Conservation (phyloP, 2,329 filamentous ascomycete genomes). For the Sclerotinia spermophila region DNA sequence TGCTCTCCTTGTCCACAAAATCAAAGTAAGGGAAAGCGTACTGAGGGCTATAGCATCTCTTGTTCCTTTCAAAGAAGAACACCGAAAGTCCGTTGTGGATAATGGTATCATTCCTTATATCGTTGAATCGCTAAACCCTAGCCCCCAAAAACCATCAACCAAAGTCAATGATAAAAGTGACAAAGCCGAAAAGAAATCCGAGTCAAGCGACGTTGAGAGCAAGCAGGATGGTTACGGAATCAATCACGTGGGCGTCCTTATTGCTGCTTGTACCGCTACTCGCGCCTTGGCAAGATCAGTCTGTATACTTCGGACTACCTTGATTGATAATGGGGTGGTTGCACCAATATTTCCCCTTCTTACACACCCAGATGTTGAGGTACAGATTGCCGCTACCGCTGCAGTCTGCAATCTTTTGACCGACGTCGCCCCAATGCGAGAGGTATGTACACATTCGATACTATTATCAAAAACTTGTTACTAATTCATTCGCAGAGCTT, state of each 20-base stretch:
- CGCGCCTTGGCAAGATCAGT: conserved; percentile 82
- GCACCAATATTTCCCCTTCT: conserved; percentile 74
- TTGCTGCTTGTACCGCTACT: conserved; percentile 80
- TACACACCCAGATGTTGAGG: conserved; percentile 68
- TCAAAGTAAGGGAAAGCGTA: conserved; percentile 71
- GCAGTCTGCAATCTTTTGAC: conserved; percentile 81
- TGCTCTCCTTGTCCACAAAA: conserved; percentile 60
- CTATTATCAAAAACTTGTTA: background rate
- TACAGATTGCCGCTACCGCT: conserved; percentile 82
- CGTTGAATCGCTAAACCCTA: conserved; percentile 73
- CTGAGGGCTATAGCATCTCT: conserved; percentile 80
- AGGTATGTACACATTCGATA: conserved; percentile 52
- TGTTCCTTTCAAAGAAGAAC: conserved; percentile 75
- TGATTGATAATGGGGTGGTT: conserved; percentile 82
- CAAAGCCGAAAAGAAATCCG: conserved; percentile 30
- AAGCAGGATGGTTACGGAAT: conserved; percentile 52
- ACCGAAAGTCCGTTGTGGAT: conserved; percentile 77
- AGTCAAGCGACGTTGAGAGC: conserved; percentile 23
- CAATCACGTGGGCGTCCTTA: conserved; percentile 73
- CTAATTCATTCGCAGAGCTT: conserved; percentile 53
- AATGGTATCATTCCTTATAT: conserved; percentile 78
- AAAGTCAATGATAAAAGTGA: conserved; percentile 39
- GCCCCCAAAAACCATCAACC: conserved; percentile 48
- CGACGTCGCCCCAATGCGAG: conserved; percentile 87
- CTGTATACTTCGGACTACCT: conserved; percentile 74